These are phyloP conservation scores for Artemisia argyi DNA, from an alignment of 129 eudicot genomes.

Conservation along the genomic window DNA sequence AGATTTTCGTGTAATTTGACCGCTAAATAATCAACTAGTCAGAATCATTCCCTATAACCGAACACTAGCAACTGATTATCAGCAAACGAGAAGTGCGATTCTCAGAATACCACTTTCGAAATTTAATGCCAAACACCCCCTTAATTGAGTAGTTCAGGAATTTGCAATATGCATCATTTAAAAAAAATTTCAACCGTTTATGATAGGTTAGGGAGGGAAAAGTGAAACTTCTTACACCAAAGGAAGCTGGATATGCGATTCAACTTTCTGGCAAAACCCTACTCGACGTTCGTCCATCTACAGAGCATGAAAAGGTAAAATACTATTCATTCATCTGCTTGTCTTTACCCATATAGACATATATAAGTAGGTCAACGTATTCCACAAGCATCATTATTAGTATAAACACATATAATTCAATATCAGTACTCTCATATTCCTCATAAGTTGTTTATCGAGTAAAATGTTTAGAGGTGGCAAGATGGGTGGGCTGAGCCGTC, in stretches of 20 bases:
- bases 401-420: too few species aligned
- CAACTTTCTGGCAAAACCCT: slow-evolving; percentile 80
- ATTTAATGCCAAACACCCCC: too few species aligned
- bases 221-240: slow-evolving; percentile 83
- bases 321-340: slow-evolving; percentile 3
- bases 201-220: slow-evolving; percentile 80
- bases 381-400: background rate
- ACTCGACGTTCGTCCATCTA: slow-evolving; percentile 90
- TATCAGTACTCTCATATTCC: background rate
- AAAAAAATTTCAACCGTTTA: background rate
- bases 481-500: too few species aligned
- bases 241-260: slow-evolving; percentile 96
- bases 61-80: too few species aligned
- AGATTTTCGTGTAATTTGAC: too few species aligned
- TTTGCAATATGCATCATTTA: too few species aligned
- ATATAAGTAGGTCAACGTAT: background rate
- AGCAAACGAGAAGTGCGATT: too few species aligned
- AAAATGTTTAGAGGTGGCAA: background rate
- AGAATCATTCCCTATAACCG: too few species aligned
- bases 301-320: slow-evolving; percentile 79
- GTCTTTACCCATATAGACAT: background rate
- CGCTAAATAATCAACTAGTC: too few species aligned
- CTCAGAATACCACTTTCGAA: too few species aligned
- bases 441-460: slow-evolving; percentile 2
- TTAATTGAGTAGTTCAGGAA: too few species aligned